Percentiles rank a stretch among this genome's conserved stretches.
phyloP scores from a whole-genome alignment of 2,329 filamentous ascomycete species.

The Phialophora tarda region DNA sequence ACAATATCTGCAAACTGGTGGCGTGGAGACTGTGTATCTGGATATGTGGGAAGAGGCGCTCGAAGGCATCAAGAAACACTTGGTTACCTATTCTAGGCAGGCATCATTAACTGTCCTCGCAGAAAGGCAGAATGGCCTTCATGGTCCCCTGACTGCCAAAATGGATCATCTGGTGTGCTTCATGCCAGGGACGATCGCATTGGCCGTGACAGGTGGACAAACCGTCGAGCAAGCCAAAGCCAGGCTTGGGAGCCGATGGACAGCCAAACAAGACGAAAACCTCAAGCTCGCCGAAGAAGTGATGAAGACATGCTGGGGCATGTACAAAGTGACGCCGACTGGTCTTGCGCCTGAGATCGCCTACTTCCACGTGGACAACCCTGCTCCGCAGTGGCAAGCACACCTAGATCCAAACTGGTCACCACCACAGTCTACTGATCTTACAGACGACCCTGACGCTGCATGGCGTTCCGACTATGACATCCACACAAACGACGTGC shows the following conservation, averaged over 20 bases:
- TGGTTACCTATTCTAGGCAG: conserved; percentile 84
- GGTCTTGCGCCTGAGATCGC: conserved; percentile 95
- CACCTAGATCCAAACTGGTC: conserved; percentile 51
- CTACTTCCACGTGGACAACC: conserved; percentile 78
- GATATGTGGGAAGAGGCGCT: conserved; percentile 93
- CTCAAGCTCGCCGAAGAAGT: conserved; percentile 86
- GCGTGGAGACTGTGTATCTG: conserved; percentile 81
- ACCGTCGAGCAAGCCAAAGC: conserved; percentile 74
- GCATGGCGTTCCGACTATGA: conserved; percentile 78
- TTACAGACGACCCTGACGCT: conserved; percentile 55
- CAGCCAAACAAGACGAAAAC: conserved; percentile 78
- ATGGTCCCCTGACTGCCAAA: conserved; percentile 73
- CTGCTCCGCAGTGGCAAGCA: conserved; percentile 57
- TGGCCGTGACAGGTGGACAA: conserved; percentile 80
- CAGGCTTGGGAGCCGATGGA: conserved; percentile 61
- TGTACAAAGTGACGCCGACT: conserved; percentile 88
- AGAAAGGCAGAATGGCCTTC: conserved; percentile 78
- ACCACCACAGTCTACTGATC: conserved; percentile 57
- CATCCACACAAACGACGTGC: conserved; percentile 80
- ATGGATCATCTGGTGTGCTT: conserved; percentile 99
- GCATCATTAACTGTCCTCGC: conserved; percentile 86
- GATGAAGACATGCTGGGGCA: conserved; percentile 97
- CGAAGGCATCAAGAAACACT: conserved; percentile 83
- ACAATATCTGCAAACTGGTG: conserved; percentile 92
- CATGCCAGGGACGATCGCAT: conserved; percentile 92